Evolutionary conservation across 768 basidiomycete species (phyloP), one percentile per base, ranked within the genome.

Genomic region (Pisolithus albus): DNA sequence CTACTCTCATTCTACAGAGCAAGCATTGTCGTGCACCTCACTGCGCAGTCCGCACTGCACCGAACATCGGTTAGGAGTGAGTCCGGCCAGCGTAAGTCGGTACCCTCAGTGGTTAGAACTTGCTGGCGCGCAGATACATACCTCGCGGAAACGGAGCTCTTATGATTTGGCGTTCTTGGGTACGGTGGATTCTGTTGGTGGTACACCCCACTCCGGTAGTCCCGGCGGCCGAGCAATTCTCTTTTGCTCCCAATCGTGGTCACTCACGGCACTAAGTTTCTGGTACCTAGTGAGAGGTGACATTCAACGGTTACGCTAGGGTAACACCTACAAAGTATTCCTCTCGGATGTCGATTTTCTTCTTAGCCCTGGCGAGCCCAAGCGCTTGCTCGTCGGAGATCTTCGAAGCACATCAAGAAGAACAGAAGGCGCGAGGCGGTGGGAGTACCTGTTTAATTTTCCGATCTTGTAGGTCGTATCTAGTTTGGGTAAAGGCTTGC

Each of bases 191-290:
- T 80, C 80, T 2, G 79, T 71, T 3, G 90, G 88, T 18, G 88
- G 80, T 21, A 89, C 83, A 50, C 93, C 94, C 94, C 92, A 95
- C 64, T 95, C 92, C 1, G 91, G 90, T n/a, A 91, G 70, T 16
- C 93, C 94, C 37, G 82, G 81, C 4, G 93, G 90, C 39, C 94
- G 75, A 28, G 77, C 75, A 32, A 96, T 89, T 37, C 94, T 75
- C 60, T 87, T 88, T 43, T 84, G 84, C 58, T 98, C 94, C 86
- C 89, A 95, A 3, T 90, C 81, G 52, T 86, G 80, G 47, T 83
- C 78, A 4, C 76, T 70, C 28, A 72, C 69, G 5, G 82, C 77
- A 60, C 76, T 84, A 58, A 91, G 68, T 58, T 84, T 83, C 89
- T 69, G 19, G 5, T 6, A 11, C 21, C 23, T 3, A 30, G 26